Evolutionary conservation across 345 rosid species (phyloP).

Genomic region (Eucalyptus sp.): DNA sequence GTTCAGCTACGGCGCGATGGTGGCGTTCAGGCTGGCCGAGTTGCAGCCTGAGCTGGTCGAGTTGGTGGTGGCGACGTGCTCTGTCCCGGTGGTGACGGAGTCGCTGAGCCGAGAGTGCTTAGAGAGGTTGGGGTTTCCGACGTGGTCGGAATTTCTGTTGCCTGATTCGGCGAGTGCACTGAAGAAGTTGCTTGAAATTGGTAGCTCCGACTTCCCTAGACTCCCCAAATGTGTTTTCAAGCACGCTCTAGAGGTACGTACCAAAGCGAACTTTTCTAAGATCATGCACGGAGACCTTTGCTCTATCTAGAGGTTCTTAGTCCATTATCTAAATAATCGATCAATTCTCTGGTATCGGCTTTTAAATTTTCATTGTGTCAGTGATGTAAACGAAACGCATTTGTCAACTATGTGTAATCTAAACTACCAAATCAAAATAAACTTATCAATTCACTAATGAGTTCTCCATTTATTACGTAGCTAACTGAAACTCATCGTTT

Average conservation of each 20-base stretch:
- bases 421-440: neutral
- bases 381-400: too few relatives aligned
- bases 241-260: constrained; percentile 12
- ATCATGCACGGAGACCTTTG: neutral
- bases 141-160: constrained; percentile 18
- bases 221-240: constrained; percentile 7
- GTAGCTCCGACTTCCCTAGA: neutral
- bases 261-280: too few relatives aligned
- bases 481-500: neutral
- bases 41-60: too few relatives aligned
- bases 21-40: too few relatives aligned
- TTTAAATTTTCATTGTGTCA: neutral
- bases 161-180: constrained; percentile 9
- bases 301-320: neutral
- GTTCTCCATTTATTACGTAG: neutral
- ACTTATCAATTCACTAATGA: neutral
- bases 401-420: too few relatives aligned
- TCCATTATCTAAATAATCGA: neutral
- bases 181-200: neutral
- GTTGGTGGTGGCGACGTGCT: too few relatives aligned
- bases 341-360: neutral
- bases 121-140: too few relatives aligned
- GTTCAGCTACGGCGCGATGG: too few relatives aligned
- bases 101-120: too few relatives aligned
- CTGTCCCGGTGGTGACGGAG: too few relatives aligned